Percentiles rank a stretch among this genome's conserved stretches.
Conservation (phyloP, 345 rosid genomes). For the Murraya koenigii region DNA sequence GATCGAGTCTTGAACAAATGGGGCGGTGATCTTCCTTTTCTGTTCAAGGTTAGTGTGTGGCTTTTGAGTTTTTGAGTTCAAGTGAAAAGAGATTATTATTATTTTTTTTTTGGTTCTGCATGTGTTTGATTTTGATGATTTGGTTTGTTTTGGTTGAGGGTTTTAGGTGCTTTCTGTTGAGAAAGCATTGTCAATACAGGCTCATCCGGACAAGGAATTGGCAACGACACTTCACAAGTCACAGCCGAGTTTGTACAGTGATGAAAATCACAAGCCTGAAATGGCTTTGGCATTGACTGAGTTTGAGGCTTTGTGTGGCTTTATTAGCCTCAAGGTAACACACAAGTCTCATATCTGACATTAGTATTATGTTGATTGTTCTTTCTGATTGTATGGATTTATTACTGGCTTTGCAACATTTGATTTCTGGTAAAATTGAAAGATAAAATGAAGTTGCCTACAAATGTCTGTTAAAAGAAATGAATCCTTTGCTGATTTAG, state of each 20-base stretch:
- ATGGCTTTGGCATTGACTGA: conserved; percentile 40
- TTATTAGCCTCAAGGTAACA: conserved; percentile 32
- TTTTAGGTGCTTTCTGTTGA: conserved; percentile 35
- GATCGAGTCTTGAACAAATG: conserved; percentile 35
- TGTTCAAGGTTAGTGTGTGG: conserved; percentile 36
- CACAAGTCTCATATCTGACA: neutral
- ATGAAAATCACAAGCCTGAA: conserved; percentile 43
- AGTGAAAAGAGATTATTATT: neutral
- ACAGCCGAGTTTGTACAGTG: conserved; percentile 35
- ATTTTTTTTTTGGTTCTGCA: neutral
- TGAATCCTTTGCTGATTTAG: neutral
- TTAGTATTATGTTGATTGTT: neutral
- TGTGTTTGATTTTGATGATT: neutral
- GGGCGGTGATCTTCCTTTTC: conserved; percentile 48
- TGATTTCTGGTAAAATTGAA: neutral
- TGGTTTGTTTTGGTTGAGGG: neutral
- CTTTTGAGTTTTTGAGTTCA: neutral
- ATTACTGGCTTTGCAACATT: neutral
- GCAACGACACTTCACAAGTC: conserved; percentile 33
- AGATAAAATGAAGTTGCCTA: neutral
- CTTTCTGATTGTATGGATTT: neutral
- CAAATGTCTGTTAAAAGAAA: neutral
- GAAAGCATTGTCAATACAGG: conserved; percentile 43
- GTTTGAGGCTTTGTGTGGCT: conserved; percentile 44
- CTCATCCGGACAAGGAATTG: conserved; percentile 41